These are phyloP conservation scores for Plectosphaerella plurivora DNA, from an alignment of 2,329 filamentous ascomycete genomes.

Conservation along the genomic window DNA sequence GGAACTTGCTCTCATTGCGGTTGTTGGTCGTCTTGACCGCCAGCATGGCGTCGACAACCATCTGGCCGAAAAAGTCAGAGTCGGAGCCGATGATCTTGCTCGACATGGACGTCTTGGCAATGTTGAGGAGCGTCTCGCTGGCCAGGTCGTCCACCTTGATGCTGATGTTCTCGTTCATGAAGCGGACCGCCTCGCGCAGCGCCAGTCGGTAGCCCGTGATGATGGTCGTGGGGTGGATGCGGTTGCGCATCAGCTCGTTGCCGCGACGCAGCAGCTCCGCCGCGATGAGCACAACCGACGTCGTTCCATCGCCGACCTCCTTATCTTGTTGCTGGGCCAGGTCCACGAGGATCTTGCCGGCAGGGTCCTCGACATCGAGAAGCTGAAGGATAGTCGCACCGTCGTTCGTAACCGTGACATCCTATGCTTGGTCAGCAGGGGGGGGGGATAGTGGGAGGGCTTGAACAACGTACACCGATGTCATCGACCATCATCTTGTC, in stretches of 20 bases:
- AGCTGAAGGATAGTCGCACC: constrained; percentile 94
- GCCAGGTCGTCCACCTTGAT: constrained; percentile 91
- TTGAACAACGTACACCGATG: constrained; percentile 67
- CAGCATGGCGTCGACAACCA: constrained; percentile 95
- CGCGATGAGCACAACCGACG: constrained; percentile 92
- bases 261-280: constrained; percentile 89
- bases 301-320: constrained; percentile 97
- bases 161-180: constrained; percentile 98
- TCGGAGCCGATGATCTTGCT: constrained; percentile 98
- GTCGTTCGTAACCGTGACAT: constrained; percentile 98
- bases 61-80: constrained; percentile 93
- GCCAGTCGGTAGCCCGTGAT: constrained; percentile 97
- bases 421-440: constrained; percentile 41
- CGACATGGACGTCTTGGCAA: constrained; percentile 98
- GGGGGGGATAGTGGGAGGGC: constrained; percentile 3
- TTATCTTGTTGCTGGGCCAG: constrained; percentile 98
- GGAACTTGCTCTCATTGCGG: constrained; percentile 88
- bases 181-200: constrained; percentile 92
- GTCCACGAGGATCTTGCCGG: constrained; percentile 97
- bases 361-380: constrained; percentile 95
- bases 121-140: constrained; percentile 85
- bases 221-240: constrained; percentile 98
- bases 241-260: constrained; percentile 99
- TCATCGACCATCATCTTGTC: constrained; percentile 99
- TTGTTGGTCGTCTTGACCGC: constrained; percentile 92